Base-by-base conservation (phyloP, 208 protist species). In the Leishmania tropica region DNA sequence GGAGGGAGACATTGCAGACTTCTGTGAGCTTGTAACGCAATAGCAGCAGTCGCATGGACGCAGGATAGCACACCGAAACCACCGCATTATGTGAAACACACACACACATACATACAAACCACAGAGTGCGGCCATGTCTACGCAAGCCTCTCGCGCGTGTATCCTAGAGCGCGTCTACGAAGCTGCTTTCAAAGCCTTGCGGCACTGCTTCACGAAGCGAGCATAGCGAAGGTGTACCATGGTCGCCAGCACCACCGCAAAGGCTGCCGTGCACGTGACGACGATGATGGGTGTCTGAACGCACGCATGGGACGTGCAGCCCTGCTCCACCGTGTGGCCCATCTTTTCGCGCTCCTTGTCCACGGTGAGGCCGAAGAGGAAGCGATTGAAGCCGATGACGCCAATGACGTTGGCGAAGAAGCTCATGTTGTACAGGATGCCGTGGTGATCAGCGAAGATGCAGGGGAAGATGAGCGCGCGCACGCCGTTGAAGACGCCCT, bases 341-440 rank as follows among this genome's bases (percentile, higher is more conserved):
- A 87, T 85, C 64, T 89, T 90, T 45, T 86, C 83, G 76, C 89
- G 89, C 82, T 92, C 73, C 45, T 76, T 37, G 77, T 95, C 91
- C 62, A 95, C 85, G 60, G 83, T 85, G 72, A 86, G 81, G 35
- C 91, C 91, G 70, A 95, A 95, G 40, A 95, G 80, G 71, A 91
- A 81, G 75, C 91, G 89, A 80, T 95, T 95, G 75, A 93, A 95
- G 81, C 87, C 87, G 64, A 95, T 88, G 40, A 92, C 88, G 65
- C 83, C 90, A 37, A 95, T 86, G 35, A 90, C 84, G 31, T 86
- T 90, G 42, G 86, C 89, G 79, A 85, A 85, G 71, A 90, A 95
- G 76, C 87, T 90, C 65, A 93, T 88, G 79, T 92, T 93, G 85
- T 95, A 95, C 65, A 89, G 85, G 42, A 92, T 88, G 42, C 81